Evolutionary conservation across 805 yeast genomes (phyloP).

Genomic region (Sugiyamaella lignohabitans): DNA sequence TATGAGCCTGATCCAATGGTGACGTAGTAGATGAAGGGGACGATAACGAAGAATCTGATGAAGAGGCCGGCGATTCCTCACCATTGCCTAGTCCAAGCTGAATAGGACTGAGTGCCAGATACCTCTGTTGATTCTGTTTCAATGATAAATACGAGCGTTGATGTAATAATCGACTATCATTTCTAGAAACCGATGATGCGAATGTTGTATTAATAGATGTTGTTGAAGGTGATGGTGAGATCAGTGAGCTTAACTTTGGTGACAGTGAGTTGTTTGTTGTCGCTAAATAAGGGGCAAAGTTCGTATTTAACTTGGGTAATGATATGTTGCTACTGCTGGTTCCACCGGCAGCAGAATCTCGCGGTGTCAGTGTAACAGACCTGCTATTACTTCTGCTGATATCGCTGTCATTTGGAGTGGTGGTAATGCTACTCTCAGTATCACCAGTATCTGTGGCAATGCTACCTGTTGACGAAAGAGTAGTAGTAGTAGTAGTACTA

Average conservation of each 20-base stretch:
- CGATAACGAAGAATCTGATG: neutral
- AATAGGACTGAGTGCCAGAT: neutral
- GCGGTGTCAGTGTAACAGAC: no score
- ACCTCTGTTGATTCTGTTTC: neutral
- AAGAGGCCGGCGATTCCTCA: neutral
- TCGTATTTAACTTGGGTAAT: neutral
- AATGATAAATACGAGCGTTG: neutral
- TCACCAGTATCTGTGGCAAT: no score
- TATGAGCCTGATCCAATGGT: no score
- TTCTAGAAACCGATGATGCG: conserved; percentile 4
- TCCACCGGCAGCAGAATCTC: no score
- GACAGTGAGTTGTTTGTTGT: neutral
- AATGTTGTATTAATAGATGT: conserved; percentile 8
- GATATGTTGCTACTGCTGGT: no score
- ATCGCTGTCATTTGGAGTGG: no score
- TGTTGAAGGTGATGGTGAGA: conserved; percentile 9
- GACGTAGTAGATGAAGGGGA: neutral
- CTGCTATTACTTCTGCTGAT: no score
- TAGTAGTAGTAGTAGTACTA: no score
- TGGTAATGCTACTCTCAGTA: no score
- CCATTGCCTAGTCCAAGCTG: neutral
- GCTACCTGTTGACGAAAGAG: no score
- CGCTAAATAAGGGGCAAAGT: no score
- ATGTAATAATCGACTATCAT: neutral
- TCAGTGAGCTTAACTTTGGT: conserved; percentile 1